Evolutionary conservation across 495 filamentous ascomycete species (phyloP).

Genomic region (Xylaria castorea): DNA sequence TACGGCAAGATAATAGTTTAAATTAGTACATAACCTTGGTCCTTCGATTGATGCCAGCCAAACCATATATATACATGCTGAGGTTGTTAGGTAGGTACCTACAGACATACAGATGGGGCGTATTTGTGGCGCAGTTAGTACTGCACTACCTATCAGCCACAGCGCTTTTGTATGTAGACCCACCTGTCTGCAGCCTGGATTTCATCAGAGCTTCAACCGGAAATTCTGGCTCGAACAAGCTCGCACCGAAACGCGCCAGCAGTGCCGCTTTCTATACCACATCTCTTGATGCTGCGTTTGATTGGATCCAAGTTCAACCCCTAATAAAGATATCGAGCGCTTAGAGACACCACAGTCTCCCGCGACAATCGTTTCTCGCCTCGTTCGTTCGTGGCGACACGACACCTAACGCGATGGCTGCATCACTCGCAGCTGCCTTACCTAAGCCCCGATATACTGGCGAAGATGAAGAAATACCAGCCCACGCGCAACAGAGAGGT

Average conservation of each 20-base stretch:
- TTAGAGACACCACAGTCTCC: not conserved
- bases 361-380: not conserved
- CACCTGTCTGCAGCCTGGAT: slow-evolving; percentile 3
- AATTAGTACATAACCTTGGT: too few relatives aligned
- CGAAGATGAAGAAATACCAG: slow-evolving; percentile 80
- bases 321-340: not conserved
- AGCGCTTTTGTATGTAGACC: slow-evolving; percentile 1
- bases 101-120: not conserved
- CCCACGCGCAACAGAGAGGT: slow-evolving; percentile 74
- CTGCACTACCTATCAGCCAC: slow-evolving; percentile 17
- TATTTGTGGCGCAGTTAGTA: slow-evolving; percentile 13
- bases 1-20: too few relatives aligned
- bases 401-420: slow-evolving; percentile 57
- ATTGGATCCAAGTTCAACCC: not conserved
- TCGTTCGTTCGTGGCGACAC: not conserved
- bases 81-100: too few relatives aligned
- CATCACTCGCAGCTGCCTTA: slow-evolving; percentile 79
- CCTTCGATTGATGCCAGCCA: too few relatives aligned
- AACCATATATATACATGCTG: too few relatives aligned
- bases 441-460: slow-evolving; percentile 90
- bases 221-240: slow-evolving; percentile 4
- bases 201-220: slow-evolving; percentile 23
- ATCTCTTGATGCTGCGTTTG: not conserved
- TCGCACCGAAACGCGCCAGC: slow-evolving; percentile 5
- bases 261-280: not conserved